Evolutionary conservation across 2,329 filamentous ascomycete genomes (phyloP), one percentile per base, ranked within the genome.

Genomic region (Claviceps digitariae): DNA sequence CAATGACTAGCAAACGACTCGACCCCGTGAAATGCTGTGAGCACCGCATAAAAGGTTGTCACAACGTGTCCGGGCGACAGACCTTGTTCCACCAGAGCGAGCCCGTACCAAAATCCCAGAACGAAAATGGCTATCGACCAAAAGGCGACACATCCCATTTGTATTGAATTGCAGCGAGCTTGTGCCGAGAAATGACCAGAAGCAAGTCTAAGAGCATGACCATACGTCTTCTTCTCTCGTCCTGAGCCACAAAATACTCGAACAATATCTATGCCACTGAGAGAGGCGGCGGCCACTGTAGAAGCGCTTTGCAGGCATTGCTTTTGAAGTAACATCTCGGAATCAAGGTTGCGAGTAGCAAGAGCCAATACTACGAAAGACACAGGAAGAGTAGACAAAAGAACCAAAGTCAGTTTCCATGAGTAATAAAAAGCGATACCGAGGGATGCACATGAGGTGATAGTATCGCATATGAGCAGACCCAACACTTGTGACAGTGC

Each of bases 71-170:
- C 86, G 0, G 87, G 71, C 12, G 72, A 74, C 13, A 80, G 69
- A 1, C 81, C 81, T 1, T 76, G 68, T 10, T 74, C 72, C 10
- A 93, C 82, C 1, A 95, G 75, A 1, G 79, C 72, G 29, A 84
- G 78, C 0, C 90, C 90, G 60, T 90, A 95, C 81, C 87, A 95
- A 62, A 97, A 96, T 0, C 90, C 90, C 54, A 90, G 78, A 0
- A 94, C 84, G 59, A 97, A 96, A 64, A 96, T 82, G 1, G 74
- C 75, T 3, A 89, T 77, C 31, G 85, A 82, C 71, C 90, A 82
- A 59, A 94, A 79, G 48, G 84, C 83, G 51, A 87, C 76, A 48
- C 86, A 78, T 0, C 83, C 83, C 62, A 87, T 82, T 62, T 95
- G 90, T 3, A 82, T 64, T 0, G 86, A 82, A 58, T 82, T 86